Base-by-base conservation (phyloP, 768 basidiomycete species). In the Pholiota molesta region DNA sequence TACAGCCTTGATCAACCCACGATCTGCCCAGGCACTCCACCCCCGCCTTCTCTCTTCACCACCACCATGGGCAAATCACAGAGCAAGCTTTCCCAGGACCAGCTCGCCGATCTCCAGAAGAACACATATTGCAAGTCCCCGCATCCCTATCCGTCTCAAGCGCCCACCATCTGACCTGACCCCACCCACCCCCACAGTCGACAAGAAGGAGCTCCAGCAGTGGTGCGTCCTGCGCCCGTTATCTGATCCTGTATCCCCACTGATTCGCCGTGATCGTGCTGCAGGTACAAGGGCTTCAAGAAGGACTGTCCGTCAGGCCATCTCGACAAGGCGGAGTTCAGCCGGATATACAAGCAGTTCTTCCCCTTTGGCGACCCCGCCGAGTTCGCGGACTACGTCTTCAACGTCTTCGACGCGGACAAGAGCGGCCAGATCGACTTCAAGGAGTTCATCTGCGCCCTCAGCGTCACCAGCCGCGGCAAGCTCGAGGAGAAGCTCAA, bases 331-430 rank as follows among this genome's bases (percentile, higher is more conserved):
- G 81, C 86, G 59, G 96, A 96, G 74, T 99, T 99, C 79, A 85
- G 91, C 71, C 89, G 91, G 75, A 99, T 99, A 82, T 99, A 99
- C 85, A 95, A 95, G 74, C 97, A 99, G 76, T 99, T 99, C 90
- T 99, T 99, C 83, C 97, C 97, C 26, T 99, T 99, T 71, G 97
- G 97, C 64, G 97, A 99, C 75, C 97, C 97, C 8, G 87, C 81
- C 62, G 92, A 97, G 74, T 99, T 99, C 72, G 95, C 97, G 40
- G 93, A 98, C 76, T 96, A 97, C 69, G 97, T 99, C 71, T 99
- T 99, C 84, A 95, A 97, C 71, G 96, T 98, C 61, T 96, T 95
- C 73, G 94, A 97, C 73, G 88, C 90, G 71, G 94, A 97, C 81
- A 89, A 91, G 83, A 96, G 93, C 77, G 94, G 94, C 59, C 94